Evolutionary conservation across 1,139 yeast species (phyloP), one percentile per base, ranked within the genome.

Genomic region (Taiozyma sp.): DNA sequence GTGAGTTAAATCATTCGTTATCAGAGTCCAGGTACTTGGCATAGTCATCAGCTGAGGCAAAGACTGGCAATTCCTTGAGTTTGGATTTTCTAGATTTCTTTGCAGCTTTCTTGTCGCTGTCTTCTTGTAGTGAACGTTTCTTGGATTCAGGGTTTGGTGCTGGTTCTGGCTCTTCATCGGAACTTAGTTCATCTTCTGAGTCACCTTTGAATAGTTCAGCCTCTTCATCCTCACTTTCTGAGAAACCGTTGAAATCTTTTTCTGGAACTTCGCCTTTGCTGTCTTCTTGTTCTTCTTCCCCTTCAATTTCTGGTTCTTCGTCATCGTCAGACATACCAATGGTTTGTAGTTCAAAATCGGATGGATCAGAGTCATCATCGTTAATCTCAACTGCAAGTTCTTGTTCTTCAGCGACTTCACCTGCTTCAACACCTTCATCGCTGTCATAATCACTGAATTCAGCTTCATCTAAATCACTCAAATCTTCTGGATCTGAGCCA

Each of bases 21-120:
- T 82, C 85, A 6, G 87, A 83, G 28, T 78, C 76, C 66, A 88
- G 71, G 62, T 85, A 85, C 64, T 85, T 75, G 24, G 96, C 85
- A 66, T 90, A 91, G 58, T 89, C 97, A 45, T 88, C 97, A 10
- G 83, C 95, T 46, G 95, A 84, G 2, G 97, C 98, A 72, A 89
- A 91, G 22, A 83, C 77, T 22, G 98, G 97, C 57, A 91, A 72
- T 52, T 78, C 81, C 64, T 78, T 83, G 62, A 85, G 71, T 68
- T 81, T 85, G 57, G 75, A 70, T 65, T 75, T 81, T 74, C 83
- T 84, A 41, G 75, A 66, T 59, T 74, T 77, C 58, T 68, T 67
- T 30, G 65, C 65, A 56, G 66, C 64, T 48, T 56, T 56, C 42
- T 58, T 49, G 28, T 54, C 57, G 22, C 50, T 29, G 37, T 61